Evolutionary conservation across 345 rosid genomes (phyloP), one percentile per base, ranked within the genome.

Genomic region (Lepidium sativum): DNA sequence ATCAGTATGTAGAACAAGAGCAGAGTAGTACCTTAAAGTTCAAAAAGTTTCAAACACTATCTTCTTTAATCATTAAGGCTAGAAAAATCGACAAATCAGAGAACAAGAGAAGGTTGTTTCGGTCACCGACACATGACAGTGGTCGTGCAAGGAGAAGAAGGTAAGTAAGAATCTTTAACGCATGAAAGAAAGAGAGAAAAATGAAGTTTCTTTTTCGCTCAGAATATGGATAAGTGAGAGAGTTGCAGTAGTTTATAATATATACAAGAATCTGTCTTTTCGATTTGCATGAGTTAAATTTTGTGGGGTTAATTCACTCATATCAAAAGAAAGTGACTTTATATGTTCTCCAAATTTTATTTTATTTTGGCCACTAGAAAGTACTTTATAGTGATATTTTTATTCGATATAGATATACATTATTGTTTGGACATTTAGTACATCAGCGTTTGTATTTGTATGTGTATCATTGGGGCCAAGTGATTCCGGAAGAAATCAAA

Each of bases 121-220:
- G 64, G 60, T 71, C 65, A 71, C 75, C 65, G 70, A 71, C 75
- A 71, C 70, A 71, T 70, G 47, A 14, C 32, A 70, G 51, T 63
- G 75, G 25, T 71, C 65, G 65, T 71, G 70, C 57, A 71, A 65
- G 64, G 2, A 71, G 65, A 71, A 71, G 44, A 55, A 29, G 16
- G 7, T 31, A 54, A 33, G 45, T 38, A 69, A 34, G 74, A 63
- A 54, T 37, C 75, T 70, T 44, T 48, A 70, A 54, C 75, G 75
- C 75, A 69, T 70, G 63, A 70, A 62, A 53, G 63, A 70, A 62
- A 53, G 74, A 53, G 32, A 49, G 13, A 17, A 39, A 3, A 3
- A 32, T 25, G 4, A 6, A 1, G 9, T 1, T 45, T 14, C 23
- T n/a, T 49, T 49, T 33, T 47, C 4, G 49, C 50, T 45, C 41